Percentiles rank a stretch among this genome's conserved stretches.
Evolutionary conservation across 768 basidiomycete species (phyloP).

Genomic region (Boletus reticuloceps): DNA sequence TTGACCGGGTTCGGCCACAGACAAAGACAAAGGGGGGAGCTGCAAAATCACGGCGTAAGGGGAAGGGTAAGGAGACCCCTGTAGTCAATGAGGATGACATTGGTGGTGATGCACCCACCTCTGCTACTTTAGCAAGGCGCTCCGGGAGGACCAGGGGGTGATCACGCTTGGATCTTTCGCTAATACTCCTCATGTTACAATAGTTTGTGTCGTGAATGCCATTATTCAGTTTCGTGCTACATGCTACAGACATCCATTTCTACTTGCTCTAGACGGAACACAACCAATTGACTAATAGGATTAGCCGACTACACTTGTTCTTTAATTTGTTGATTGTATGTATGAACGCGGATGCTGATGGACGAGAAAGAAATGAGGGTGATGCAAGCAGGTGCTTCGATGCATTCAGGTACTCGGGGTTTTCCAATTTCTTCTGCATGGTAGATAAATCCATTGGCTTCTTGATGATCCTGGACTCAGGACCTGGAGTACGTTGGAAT

Average conservation of each 20-base stretch:
- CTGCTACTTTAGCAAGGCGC: too few species aligned
- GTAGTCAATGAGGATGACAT: too few species aligned
- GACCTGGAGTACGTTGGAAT: constrained; percentile 84
- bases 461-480: constrained; percentile 65
- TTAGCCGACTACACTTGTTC: constrained; percentile 52
- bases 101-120: too few species aligned
- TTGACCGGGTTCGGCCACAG: too few species aligned
- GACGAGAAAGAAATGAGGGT: constrained; percentile 16
- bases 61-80: too few species aligned
- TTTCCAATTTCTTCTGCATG: constrained; percentile 83
- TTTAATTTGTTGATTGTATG: constrained; percentile 42
- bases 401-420: constrained; percentile 71
- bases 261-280: constrained; percentile 24
- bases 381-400: constrained; percentile 29
- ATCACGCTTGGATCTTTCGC: too few species aligned
- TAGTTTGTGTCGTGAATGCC: too few species aligned
- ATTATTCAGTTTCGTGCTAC: too few species aligned
- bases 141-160: too few species aligned
- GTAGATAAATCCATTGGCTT: constrained; percentile 94
- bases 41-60: too few species aligned
- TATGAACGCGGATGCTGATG: constrained; percentile 37
- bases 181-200: too few species aligned
- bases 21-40: too few species aligned
- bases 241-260: constrained; percentile 13
- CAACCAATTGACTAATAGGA: constrained; percentile 27